Conservation (phyloP, 1,139 yeast genomes). For the Nakaseomyces uthaithaninus region DNA sequence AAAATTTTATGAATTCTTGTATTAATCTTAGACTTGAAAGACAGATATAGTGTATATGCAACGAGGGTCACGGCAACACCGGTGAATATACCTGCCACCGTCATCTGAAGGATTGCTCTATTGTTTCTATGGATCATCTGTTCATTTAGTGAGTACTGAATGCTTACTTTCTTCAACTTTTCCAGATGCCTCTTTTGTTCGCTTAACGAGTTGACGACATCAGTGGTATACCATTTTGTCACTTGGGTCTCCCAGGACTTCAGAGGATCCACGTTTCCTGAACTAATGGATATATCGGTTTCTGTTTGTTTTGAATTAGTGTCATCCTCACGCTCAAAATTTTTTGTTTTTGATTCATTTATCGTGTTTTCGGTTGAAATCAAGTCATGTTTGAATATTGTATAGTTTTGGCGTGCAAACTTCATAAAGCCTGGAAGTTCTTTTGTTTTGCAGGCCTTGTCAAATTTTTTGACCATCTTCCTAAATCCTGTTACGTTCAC, state of each 20-base stretch:
- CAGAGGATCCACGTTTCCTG: slow-evolving; percentile 24
- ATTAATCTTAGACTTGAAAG: slow-evolving; percentile 26
- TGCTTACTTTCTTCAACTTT: slow-evolving; percentile 27
- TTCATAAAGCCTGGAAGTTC: slow-evolving; percentile 51
- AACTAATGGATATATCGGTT: slow-evolving; percentile 1
- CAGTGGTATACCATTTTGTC: slow-evolving; percentile 64
- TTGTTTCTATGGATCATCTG: slow-evolving; percentile 31
- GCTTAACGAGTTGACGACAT: slow-evolving; percentile 38
- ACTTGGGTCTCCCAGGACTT: slow-evolving; percentile 53
- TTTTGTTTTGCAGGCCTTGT: slow-evolving; percentile 44
- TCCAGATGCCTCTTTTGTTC: slow-evolving; percentile 28
- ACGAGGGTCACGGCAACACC: slow-evolving; percentile 62
- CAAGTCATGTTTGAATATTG: slow-evolving; percentile 25
- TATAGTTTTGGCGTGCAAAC: slow-evolving; percentile 23
- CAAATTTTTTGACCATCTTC: slow-evolving; percentile 82
- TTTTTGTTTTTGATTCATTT: not conserved
- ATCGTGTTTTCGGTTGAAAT: slow-evolving; percentile 6
- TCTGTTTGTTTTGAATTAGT: not conserved
- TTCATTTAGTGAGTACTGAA: slow-evolving; percentile 30
- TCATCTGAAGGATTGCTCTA: slow-evolving; percentile 35
- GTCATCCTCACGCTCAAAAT: slow-evolving; percentile 9
- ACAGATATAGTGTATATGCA: slow-evolving; percentile 31
- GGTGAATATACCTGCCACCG: slow-evolving; percentile 52
- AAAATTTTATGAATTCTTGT: slow-evolving; percentile 42
- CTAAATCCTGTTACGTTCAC: slow-evolving; percentile 83